Evolutionary conservation across 2,329 filamentous ascomycete species (phyloP).

Genomic region (Graphilbum sp.): DNA sequence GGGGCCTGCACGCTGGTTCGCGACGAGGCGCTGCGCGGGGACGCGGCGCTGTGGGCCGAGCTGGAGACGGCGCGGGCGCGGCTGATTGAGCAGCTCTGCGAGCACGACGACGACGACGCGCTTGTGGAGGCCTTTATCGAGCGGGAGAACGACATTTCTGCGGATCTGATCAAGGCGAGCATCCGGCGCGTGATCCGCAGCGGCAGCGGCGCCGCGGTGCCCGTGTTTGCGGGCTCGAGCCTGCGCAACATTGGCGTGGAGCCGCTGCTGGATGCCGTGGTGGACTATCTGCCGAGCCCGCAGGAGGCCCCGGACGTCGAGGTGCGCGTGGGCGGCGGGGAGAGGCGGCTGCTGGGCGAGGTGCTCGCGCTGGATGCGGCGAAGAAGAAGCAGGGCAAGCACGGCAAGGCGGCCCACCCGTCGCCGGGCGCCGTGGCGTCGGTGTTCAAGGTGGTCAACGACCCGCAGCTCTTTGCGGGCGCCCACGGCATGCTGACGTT

Average conservation of each 20-base stretch:
- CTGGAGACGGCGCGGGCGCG: constrained; percentile 59
- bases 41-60: constrained; percentile 45
- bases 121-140: constrained; percentile 78
- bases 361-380: constrained; percentile 17
- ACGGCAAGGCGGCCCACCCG: constrained; percentile 11
- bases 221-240: constrained; percentile 81
- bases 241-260: constrained; percentile 91
- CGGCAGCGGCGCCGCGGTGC: constrained; percentile 58
- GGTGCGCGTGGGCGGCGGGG: constrained; percentile 27
- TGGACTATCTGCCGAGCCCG: constrained; percentile 75
- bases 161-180: constrained; percentile 51
- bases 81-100: constrained; percentile 70
- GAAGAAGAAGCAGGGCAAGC: neutral
- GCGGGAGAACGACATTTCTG: constrained; percentile 55
- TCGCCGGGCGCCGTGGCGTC: constrained; percentile 36
- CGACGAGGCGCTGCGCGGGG: constrained; percentile 26
- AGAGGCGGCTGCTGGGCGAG: constrained; percentile 23
- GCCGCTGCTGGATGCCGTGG: constrained; percentile 73
- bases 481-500: constrained; percentile 72
- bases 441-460: constrained; percentile 90
- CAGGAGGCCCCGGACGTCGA: constrained; percentile 14
- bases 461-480: constrained; percentile 36
- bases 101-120: constrained; percentile 69
- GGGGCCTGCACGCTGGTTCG: constrained; percentile 15
- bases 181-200: constrained; percentile 56